Percentiles rank a stretch among this genome's conserved stretches.
These are phyloP conservation scores for Neurospora sp. DNA, from an alignment of 495 filamentous ascomycete genomes.

Conservation along the genomic window DNA sequence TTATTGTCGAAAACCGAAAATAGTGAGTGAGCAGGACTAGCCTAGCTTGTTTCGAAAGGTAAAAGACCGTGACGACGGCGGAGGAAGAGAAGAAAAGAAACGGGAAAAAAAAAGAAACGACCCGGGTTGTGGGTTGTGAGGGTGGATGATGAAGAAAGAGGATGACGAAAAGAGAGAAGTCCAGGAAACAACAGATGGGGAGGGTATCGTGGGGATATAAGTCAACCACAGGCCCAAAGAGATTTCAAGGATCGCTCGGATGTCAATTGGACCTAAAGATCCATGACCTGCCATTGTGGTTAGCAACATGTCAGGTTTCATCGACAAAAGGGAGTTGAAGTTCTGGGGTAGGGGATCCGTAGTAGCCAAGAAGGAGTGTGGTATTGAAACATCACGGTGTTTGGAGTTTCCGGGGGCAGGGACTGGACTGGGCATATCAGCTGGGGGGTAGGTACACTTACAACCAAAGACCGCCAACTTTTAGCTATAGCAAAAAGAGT, in stretches of 20 bases:
- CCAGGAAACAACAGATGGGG: background rate
- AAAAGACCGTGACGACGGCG: constrained; percentile 14
- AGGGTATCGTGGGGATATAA: background rate
- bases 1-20: background rate
- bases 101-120: constrained; percentile 13
- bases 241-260: background rate
- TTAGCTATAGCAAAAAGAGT: background rate
- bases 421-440: background rate
- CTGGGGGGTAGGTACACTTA: background rate
- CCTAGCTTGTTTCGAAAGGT: constrained; percentile 22
- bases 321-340: background rate
- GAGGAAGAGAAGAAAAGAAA: constrained; percentile 18
- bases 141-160: constrained; percentile 23
- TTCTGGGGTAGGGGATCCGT: background rate
- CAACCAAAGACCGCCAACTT: background rate
- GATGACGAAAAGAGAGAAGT: constrained; percentile 3
- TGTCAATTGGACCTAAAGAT: background rate
- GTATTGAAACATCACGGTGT: background rate
- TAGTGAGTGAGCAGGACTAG: constrained; percentile 31
- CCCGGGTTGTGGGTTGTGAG: constrained; percentile 12
- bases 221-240: background rate
- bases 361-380: background rate
- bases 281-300: background rate
- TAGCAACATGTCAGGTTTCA: background rate
- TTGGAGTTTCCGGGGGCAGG: background rate